These are phyloP conservation scores for Lachnellula arida DNA, from an alignment of 2,329 filamentous ascomycete genomes.

Conservation along the genomic window DNA sequence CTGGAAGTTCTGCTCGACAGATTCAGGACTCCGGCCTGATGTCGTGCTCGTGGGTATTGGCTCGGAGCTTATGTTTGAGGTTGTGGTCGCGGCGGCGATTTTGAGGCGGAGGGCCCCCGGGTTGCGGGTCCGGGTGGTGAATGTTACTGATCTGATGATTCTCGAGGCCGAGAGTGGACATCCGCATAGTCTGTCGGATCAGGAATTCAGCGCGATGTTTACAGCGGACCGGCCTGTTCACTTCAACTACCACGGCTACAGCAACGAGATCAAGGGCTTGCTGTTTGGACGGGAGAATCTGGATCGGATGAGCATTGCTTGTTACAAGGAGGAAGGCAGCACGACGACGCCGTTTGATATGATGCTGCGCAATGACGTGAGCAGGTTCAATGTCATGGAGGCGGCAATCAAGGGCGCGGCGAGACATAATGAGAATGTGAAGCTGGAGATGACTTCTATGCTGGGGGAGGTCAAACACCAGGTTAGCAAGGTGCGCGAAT, in stretches of 20 bases:
- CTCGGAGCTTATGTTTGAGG: conserved; percentile 61
- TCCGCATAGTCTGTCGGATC: conserved; percentile 50
- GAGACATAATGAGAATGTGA: conserved; percentile 53
- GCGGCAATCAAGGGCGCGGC: conserved; percentile 47
- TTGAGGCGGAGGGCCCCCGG: conserved; percentile 45
- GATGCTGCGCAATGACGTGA: conserved; percentile 60
- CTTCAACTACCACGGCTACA: conserved; percentile 66
- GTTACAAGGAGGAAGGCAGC: conserved; percentile 60
- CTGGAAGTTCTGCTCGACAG: conserved; percentile 58
- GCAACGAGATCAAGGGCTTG: conserved; percentile 54
- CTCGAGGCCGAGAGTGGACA: conserved; percentile 50
- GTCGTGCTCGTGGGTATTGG: conserved; percentile 62
- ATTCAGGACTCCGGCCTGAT: conserved; percentile 52
- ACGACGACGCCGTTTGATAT: conserved; percentile 67
- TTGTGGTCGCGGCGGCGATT: conserved; percentile 55
- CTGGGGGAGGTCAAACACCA: conserved; percentile 46
- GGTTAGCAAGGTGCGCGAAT: conserved; percentile 46
- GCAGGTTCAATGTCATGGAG: conserved; percentile 54
- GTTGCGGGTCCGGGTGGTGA: conserved; percentile 56
- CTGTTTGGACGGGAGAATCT: conserved; percentile 52
- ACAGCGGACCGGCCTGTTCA: conserved; percentile 50
- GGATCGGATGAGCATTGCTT: conserved; percentile 50
- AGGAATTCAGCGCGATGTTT: conserved; percentile 53
- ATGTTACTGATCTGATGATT: conserved; percentile 64
- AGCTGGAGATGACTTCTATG: conserved; percentile 50